Base-by-base conservation (phyloP, 768 basidiomycete species). In the Rhodotorula graminis region DNA sequence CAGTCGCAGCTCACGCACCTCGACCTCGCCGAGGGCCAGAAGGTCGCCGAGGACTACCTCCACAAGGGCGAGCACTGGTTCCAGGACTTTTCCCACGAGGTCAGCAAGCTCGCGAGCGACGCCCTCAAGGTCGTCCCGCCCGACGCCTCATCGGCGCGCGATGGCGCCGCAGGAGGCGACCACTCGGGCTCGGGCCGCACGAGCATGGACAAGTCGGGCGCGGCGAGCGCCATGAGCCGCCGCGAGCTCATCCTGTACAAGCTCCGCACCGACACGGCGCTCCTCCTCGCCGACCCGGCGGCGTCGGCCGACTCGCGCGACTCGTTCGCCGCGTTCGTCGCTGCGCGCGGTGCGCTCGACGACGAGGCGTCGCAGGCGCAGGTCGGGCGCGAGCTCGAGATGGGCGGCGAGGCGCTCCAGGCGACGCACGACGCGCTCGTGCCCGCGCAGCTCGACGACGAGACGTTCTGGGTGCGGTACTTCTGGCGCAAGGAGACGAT, bases 401-500 rank as follows among this genome's bases (percentile, higher is more conserved):
- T 84, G 33, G 81, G 78, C 40, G 71, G 76, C 21, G 86, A 88
- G 74, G 87, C 31, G 9, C 44, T 74, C 15, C 33, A 15, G 8
- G 15, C 33, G 46, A 67, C 69, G 55, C 31, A 21, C 42, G 73
- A 71, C 40, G 69, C 67, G 23, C 19, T 61, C 42, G 60, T 61
- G 14, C 44, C 60, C 2, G 57, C 27, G 19, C 62, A 67, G 58
- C 15, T 79, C 31, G 29, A 57, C 23, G 61, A 65, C 8, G 85
- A 87, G 58, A 83, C 83, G 23, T 96, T 94, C 81, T 95, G 93
- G 93, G 85, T 85, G 52, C 86, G 93, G 14, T 95, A 91, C 82
- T 93, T 93, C 83, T 96, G 93, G 86, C 86, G 93, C 29, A 65
- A 70, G 14, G 29, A 52, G 25, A 61, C 70, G 64, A 79, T 79